Conservation (phyloP, 2,329 filamentous ascomycete species). For the Diaporthe eres region DNA sequence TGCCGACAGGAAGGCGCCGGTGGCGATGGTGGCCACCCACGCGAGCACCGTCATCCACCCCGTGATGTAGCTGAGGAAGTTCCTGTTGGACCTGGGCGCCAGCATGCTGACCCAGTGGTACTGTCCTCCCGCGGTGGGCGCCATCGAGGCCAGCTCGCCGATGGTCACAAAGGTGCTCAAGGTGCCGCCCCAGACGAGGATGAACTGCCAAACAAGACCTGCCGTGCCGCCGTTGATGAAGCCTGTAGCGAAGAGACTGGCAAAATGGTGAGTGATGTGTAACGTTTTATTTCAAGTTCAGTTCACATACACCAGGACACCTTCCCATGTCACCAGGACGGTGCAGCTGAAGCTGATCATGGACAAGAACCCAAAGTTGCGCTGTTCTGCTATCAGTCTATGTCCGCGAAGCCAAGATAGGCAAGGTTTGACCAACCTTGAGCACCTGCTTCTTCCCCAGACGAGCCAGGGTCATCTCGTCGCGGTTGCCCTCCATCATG, state of each 20-base stretch:
- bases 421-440: neutral
- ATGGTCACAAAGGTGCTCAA: constrained; percentile 57
- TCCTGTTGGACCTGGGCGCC: constrained; percentile 43
- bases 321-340: constrained; percentile 27
- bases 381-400: neutral
- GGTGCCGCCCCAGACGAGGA: constrained; percentile 56
- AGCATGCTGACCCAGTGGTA: constrained; percentile 59
- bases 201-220: constrained; percentile 61
- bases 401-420: too few relatives aligned
- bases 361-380: constrained; percentile 27
- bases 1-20: constrained; percentile 41
- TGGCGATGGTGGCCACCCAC: constrained; percentile 45
- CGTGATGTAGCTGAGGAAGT: constrained; percentile 47
- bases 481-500: neutral
- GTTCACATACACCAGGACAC: constrained; percentile 41
- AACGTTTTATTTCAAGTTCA: neutral
- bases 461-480: constrained; percentile 2
- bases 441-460: constrained; percentile 30
- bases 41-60: constrained; percentile 47
- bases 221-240: constrained; percentile 60
- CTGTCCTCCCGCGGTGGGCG: constrained; percentile 70
- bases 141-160: constrained; percentile 67
- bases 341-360: constrained; percentile 26
- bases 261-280: fast-evolving
- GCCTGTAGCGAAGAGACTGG: constrained; percentile 39